phyloP scores from a whole-genome alignment of 1,139 yeast genomes.

The Protomyces gravidus region DNA sequence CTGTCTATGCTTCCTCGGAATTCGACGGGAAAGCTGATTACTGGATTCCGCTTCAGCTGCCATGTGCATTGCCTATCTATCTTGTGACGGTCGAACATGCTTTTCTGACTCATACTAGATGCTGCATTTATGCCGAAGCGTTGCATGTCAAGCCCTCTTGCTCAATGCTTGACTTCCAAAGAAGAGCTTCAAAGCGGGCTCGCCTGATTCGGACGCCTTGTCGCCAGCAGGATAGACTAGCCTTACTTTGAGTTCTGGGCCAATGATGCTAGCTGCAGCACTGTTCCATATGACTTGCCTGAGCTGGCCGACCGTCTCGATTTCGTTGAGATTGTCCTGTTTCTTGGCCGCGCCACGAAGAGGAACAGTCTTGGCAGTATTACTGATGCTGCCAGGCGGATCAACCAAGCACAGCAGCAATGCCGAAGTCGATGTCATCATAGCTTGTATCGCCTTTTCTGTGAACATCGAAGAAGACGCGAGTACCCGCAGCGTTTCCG shows the following conservation, averaged over 20 bases:
- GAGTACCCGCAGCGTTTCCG: constrained; percentile 32
- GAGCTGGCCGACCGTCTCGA: constrained; percentile 30
- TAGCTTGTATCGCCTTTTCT: constrained; percentile 26
- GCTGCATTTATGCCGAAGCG: no score
- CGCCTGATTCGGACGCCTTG: background rate
- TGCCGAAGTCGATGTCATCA: constrained; percentile 30
- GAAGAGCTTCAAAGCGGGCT: background rate
- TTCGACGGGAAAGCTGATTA: no score
- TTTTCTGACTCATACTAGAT: no score
- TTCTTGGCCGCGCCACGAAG: background rate
- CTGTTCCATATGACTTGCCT: constrained; percentile 33
- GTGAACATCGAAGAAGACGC: constrained; percentile 31
- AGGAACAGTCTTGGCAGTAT: background rate
- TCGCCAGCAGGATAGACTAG: background rate
- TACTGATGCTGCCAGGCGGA: background rate
- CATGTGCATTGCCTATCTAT: no score
- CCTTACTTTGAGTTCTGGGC: background rate
- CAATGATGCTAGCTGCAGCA: constrained; percentile 28
- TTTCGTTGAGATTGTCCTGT: background rate
- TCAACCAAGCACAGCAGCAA: constrained; percentile 29
- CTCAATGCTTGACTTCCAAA: background rate
- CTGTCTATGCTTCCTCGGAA: background rate
- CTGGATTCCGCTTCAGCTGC: no score
- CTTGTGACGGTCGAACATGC: no score
- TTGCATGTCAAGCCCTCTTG: background rate